These are phyloP conservation scores for Boletus rubroflammeus DNA, from an alignment of 768 basidiomycete genomes.

Conservation along the genomic window DNA sequence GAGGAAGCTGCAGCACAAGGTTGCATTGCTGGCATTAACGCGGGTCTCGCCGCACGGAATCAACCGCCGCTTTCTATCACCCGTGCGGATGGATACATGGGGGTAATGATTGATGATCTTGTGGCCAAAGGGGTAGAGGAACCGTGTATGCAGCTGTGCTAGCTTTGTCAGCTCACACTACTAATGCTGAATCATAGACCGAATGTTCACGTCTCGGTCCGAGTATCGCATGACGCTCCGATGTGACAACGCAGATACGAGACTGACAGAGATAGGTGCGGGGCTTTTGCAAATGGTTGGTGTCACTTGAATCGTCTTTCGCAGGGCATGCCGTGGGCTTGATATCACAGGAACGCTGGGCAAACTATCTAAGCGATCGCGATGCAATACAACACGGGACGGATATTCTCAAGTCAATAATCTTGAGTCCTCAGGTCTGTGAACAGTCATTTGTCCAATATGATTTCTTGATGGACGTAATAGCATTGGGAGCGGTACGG, in stretches of 20 bases:
- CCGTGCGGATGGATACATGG: slow-evolving; percentile 83
- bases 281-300: not conserved
- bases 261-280: slow-evolving; percentile 73
- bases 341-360: slow-evolving; percentile 44
- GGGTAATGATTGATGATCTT: slow-evolving; percentile 91
- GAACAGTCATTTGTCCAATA: too few species aligned
- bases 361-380: slow-evolving; percentile 31
- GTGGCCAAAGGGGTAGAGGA: slow-evolving; percentile 87
- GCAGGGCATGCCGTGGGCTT: slow-evolving; percentile 41
- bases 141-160: slow-evolving; percentile 54
- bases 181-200: slow-evolving; percentile 47
- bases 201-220: slow-evolving; percentile 90
- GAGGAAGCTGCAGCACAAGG: slow-evolving; percentile 94
- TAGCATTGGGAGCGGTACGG: slow-evolving; percentile 45
- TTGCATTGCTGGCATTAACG: slow-evolving; percentile 83
- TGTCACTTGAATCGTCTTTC: not conserved
- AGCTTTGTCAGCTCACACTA: not conserved
- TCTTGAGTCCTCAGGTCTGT: slow-evolving; percentile 42
- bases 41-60: slow-evolving; percentile 62
- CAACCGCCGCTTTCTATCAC: slow-evolving; percentile 60
- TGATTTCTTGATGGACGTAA: not conserved
- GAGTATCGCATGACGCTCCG: slow-evolving; percentile 88
- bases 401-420: slow-evolving; percentile 32
- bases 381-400: slow-evolving; percentile 34
- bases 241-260: slow-evolving; percentile 84